phyloP scores from a whole-genome alignment of 2,329 filamentous ascomycete genomes.

The Fusarium odoratissimum region DNA sequence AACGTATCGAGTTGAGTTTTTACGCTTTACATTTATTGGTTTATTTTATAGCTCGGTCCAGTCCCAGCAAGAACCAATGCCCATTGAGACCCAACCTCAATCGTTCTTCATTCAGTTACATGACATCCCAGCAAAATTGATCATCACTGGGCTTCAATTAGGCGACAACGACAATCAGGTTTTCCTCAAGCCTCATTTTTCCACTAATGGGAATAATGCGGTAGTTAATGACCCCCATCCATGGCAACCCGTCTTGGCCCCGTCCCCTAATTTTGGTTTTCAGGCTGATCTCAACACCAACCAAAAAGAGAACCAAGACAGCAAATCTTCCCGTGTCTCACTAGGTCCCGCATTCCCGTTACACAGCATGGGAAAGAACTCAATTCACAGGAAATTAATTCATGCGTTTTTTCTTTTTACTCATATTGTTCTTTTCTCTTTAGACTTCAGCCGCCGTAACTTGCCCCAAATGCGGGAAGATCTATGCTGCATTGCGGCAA shows the following conservation, averaged over 20 bases:
- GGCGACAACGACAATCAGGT: background rate
- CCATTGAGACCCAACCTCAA: too few species aligned
- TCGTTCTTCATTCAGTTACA: background rate
- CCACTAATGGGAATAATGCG: background rate
- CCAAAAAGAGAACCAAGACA: background rate
- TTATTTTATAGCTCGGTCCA: too few species aligned
- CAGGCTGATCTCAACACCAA: background rate
- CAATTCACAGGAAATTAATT: background rate
- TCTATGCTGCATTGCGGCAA: background rate
- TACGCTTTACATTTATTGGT: too few species aligned
- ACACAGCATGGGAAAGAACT: background rate
- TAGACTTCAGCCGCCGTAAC: background rate
- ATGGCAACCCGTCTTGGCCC: background rate
- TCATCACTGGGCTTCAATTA: accelerated
- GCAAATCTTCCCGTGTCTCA: background rate
- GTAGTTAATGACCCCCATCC: background rate
- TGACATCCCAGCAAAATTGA: too few species aligned
- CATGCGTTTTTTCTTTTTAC: background rate
- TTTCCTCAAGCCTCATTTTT: background rate
- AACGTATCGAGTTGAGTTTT: too few species aligned
- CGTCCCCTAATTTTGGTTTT: background rate
- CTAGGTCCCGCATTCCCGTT: background rate
- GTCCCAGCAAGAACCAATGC: too few species aligned
- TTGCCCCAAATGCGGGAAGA: too few species aligned
- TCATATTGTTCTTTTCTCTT: too few species aligned